Evolutionary conservation across 2,329 filamentous ascomycete genomes (phyloP), one percentile per base, ranked within the genome.

Genomic region (Chrysosporium queenslandicum): DNA sequence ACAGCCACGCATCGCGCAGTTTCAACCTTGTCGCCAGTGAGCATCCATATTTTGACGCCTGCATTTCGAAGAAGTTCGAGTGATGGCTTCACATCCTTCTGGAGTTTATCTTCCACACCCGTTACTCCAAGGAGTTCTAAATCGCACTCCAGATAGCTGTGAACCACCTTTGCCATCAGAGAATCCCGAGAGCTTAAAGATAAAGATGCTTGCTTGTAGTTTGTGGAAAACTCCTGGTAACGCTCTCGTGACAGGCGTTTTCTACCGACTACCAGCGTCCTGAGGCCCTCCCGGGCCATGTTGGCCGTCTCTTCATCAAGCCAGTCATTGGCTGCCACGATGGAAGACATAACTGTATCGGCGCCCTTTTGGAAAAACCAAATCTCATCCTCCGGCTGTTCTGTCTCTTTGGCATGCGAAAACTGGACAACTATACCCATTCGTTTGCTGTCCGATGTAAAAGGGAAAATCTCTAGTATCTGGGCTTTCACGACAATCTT

Each of bases 301-400:
- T 98, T 98, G n/a, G 88, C 87, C 0, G 92, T 97, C 68, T 98
- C 92, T 68, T 98, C 92, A 60, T 98, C 92, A 0, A 98, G 81
- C 94, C 92, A 98, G 71, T 98, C 92, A 64, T 97, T 98, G 16
- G 90, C 82, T 6, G 86, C 87, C 32, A 98, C 92, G 58, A 98
- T 97, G 2, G 84, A 79, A n/a, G 84, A 81, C 94, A 98, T 98
- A 58, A 98, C 91, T 0, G 92, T 97, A 66, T 98, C 94, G 2
- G 92, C 94, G 56, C 92, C 92, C 69, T 98, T 98, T 63, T 98
- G 90, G 64, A 91, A 97, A 71, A 98, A 98, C 86, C 91, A 96
- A 27, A 97, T 91, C 64, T 97, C 91, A 12, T 86, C 82, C 43
- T 76, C 75, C 9, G 76, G 74, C 9, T 80, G 70, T 36, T 72